Base-by-base conservation (phyloP, 2,329 filamentous ascomycete genomes). In the Pseudopithomyces chartarum region DNA sequence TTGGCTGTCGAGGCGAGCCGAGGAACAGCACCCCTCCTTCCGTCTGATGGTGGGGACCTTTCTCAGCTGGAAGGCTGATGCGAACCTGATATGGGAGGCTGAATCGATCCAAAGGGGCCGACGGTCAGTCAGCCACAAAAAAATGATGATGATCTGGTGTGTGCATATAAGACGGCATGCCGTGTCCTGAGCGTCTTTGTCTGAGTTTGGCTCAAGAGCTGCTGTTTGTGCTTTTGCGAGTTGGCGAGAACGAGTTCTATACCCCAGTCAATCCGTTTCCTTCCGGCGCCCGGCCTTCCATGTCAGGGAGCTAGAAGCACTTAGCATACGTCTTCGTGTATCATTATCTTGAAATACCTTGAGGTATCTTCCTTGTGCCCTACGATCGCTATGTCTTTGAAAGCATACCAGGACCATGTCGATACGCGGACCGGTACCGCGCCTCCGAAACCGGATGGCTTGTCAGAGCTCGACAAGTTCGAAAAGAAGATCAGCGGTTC, bases 401-500 rank as follows among this genome's bases (percentile, higher is more conserved):
- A 40, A 19, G 12, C 47, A 32, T 54, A 49, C 47, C 54, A 58
- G 47, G 38, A 61, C 46, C 66, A 72, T 46, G 69, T 72, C 59
- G 71, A 75, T 55, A 71, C 67, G 45, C 65, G 73, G 36, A 69
- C 70, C 22, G 72, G 68, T 22, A 52, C 50, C 12, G 54, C 59
- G 15, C 66, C 70, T n/a, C 71, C 71, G 13, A 67, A 61, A 49
- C 61, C 65, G 40, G 71, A 68, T 3, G 65, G 71, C 15, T 57
- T 65, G 1, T 76, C 73, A 26, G 71, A 74, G 34, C 61, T 76
- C 6, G 68, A 66, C 34, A 72, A 71, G 52, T 50, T 73, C 11
- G 65, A 69, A 32, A 70, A 67, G 55, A 64, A 61, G 6, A 56
- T 75, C n/a, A 67, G 67, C 6, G 56, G 47, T 3, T 61, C 70